Percentiles rank a stretch among this genome's conserved stretches.
Conservation (phyloP, 352 stramenopile species). For the Phytopythium cucurbitacearum region DNA sequence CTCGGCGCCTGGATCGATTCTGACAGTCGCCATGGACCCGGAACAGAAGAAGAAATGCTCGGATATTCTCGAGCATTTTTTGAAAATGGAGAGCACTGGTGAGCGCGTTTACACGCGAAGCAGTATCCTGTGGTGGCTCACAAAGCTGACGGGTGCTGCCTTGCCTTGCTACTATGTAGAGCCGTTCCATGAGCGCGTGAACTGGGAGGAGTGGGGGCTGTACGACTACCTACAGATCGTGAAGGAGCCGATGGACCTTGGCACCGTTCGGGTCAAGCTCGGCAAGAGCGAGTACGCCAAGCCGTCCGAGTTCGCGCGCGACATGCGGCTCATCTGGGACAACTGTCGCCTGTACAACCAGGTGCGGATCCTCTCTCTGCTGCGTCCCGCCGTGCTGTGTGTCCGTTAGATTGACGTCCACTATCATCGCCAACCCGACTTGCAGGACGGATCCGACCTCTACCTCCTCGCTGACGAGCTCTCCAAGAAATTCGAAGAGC, state of each 20-base stretch:
- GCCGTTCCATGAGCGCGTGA: conserved; percentile 82
- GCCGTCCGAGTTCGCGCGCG: conserved; percentile 68
- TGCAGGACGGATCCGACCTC: conserved; percentile 80
- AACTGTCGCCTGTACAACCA: conserved; percentile 89
- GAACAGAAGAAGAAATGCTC: conserved; percentile 81
- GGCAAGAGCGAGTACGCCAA: conserved; percentile 85
- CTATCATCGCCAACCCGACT: neutral
- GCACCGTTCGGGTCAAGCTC: conserved; percentile 79
- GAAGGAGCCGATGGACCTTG: conserved; percentile 91
- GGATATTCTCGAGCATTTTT: conserved; percentile 77
- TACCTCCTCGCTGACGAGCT: conserved; percentile 83
- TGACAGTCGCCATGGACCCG: conserved; percentile 41
- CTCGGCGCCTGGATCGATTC: neutral
- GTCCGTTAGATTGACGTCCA: neutral
- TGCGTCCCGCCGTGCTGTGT: neutral
- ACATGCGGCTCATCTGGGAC: conserved; percentile 84
- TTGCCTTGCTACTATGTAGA: conserved; percentile 27
- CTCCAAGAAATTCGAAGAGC: conserved; percentile 86
- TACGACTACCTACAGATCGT: conserved; percentile 90
- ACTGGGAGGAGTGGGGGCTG: conserved; percentile 88
- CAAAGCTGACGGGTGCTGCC: conserved; percentile 1
- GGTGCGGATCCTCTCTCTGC: conserved; percentile 1
- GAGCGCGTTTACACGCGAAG: neutral
- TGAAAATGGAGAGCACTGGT: conserved; percentile 78
- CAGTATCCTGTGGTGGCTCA: neutral